phyloP scores from a whole-genome alignment of 441 rosid species.

The Isatis lusitanica region DNA sequence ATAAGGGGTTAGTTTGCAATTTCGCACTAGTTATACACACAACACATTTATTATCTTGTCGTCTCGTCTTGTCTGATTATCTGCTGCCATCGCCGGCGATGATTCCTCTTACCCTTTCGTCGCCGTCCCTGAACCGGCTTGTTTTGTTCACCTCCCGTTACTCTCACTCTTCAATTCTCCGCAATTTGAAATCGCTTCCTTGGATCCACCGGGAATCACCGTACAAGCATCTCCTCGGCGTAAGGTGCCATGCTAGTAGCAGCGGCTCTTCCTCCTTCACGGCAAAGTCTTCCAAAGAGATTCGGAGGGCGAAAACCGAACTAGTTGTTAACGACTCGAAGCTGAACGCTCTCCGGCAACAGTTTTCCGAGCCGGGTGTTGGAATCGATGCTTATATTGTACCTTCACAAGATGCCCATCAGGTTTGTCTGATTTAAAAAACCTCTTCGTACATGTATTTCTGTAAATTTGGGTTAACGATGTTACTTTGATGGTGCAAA shows the following conservation, averaged over 20 bases:
- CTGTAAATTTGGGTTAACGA: too few species aligned
- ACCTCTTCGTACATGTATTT: not conserved
- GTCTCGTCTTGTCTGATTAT: constrained; percentile 28
- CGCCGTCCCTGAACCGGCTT: constrained; percentile 44
- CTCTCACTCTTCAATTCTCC: constrained; percentile 44
- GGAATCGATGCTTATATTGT: constrained; percentile 88
- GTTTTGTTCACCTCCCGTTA: constrained; percentile 40
- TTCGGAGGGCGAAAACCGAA: constrained; percentile 41
- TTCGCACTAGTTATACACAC: not conserved
- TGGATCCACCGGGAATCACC: constrained; percentile 19
- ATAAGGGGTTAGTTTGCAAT: constrained; percentile 13
- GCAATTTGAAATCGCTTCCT: constrained; percentile 33
- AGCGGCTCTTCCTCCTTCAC: constrained; percentile 48
- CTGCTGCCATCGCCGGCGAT: constrained; percentile 49
- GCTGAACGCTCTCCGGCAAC: constrained; percentile 65
- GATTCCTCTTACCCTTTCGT: constrained; percentile 55
- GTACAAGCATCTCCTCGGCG: constrained; percentile 27
- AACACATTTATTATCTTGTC: not conserved
- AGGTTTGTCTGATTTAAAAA: constrained; percentile 44
- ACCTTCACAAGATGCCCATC: constrained; percentile 98
- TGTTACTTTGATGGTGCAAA: too few species aligned
- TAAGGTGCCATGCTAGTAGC: constrained; percentile 47
- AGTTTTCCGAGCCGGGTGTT: constrained; percentile 63
- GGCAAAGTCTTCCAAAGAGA: constrained; percentile 74
- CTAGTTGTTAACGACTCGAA: constrained; percentile 55